Evolutionary conservation across 768 basidiomycete genomes (phyloP), one percentile per base, ranked within the genome.

Genomic region (Dioszegia aurantiaca): DNA sequence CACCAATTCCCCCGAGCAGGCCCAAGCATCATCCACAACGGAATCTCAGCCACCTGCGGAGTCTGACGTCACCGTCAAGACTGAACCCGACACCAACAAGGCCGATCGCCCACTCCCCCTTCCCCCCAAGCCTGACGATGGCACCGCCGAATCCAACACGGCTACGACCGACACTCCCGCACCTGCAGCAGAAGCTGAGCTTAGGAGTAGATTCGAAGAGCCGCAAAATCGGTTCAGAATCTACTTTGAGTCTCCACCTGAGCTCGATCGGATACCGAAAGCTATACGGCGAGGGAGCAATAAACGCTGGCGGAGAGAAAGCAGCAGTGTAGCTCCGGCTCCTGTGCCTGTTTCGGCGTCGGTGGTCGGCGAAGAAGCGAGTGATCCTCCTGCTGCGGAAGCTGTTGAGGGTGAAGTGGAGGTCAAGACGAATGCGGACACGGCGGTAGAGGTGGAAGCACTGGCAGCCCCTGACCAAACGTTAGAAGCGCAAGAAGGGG

Each of bases 231-330:
- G 79, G 11, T 73, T 80, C 37, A 61, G 79, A 11, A 79, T 80
- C 42, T 79, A 80, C 71, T 79, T 80, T 60, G 75, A 78, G 24
- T 76, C 75, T 26, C 79, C 78, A 4, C 68, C 76, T 17, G 67
- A 74, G 27, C 60, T 69, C 21, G 75, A 74, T 58, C 60, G 69
- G 9, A 65, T 70, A 23, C 69, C 72, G 2, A 69, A 72, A 59
- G 64, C 70, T 27, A 24, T 58, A 27, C 39, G 59, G 41, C 42
- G 55, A 39, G 58, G 53, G 41, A 39, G 12, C 17, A 64, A 70
- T 39, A 69, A 68, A 59, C n/a, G 67, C 24, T 59, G 60, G 61
- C 67, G 67, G 57, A 64, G 65, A 48, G 72, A 67, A 31, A 63
- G 60, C 23, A 62, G 57, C 28, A 64, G 67, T 58, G 64, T 68